phyloP scores from a whole-genome alignment of 2,329 filamentous ascomycete species.

The Mariannaea sp. region DNA sequence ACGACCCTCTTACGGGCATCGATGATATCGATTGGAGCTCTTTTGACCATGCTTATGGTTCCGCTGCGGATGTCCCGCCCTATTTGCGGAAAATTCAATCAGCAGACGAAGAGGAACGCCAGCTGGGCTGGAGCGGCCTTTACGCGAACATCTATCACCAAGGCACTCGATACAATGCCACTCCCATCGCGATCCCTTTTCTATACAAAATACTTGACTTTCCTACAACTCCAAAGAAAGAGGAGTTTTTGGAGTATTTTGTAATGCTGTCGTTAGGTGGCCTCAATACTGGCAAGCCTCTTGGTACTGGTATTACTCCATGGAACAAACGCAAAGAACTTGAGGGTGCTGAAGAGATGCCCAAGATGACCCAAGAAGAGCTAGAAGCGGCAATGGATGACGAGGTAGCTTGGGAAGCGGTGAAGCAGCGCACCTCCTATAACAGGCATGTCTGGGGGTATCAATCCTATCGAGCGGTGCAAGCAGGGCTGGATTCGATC shows the following conservation, averaged over 20 bases:
- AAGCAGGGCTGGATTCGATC: neutral
- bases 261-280: neutral
- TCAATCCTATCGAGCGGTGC: neutral
- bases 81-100: neutral
- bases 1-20: slow-evolving; percentile 2
- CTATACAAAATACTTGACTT: slow-evolving; percentile 3
- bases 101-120: neutral
- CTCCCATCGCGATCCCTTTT: slow-evolving; percentile 1
- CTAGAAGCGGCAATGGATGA: neutral
- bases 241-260: neutral
- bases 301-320: neutral
- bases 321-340: neutral
- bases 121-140: neutral
- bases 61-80: slow-evolving; percentile 1
- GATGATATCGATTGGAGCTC: slow-evolving; percentile 7
- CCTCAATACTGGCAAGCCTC: neutral
- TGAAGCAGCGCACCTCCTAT: too few species aligned
- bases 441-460: neutral
- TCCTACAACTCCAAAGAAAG: neutral
- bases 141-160: slow-evolving; percentile 7
- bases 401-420: neutral
- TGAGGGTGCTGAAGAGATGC: neutral
- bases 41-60: slow-evolving; percentile 4
- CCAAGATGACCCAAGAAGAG: too few species aligned
- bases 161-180: slow-evolving; percentile 2